Evolutionary conservation across 768 basidiomycete species (phyloP), one percentile per base, ranked within the genome.

Genomic region (Clathrus columnatus): DNA sequence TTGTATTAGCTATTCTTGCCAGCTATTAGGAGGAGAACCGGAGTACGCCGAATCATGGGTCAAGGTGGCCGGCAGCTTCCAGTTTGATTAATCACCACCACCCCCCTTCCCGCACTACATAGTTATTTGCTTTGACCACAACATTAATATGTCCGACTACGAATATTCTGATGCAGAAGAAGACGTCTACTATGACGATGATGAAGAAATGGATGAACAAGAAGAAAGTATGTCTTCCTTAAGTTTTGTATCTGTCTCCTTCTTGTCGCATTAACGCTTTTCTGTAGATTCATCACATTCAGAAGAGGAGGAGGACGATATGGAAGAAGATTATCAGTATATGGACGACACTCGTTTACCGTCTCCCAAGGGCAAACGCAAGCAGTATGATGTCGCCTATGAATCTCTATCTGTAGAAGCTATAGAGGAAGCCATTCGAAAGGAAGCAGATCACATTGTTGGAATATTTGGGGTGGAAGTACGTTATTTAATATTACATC

Each of bases 401-500:
- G 82, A 87, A 56, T 78, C 85, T 11, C 79, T 94, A 50, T 80
- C 78, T 54, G 82, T 89, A 64, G 62, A 70, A 5, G 81, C 83
- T 21, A 82, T 99, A 51, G 84, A 88, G 74, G 80, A 77, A 60
- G 79, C 83, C 61, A 91, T 96, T 81, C 72, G 75, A 57, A 67
- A 72, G 51, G 90, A 94, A 63, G 74, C 92, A 44, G 87, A 89
- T n/a, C 83, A 93, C 68, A 87, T 97, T 58, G 80, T 83, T 62
- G 83, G 84, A 20, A 85, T 98, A 60, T 83, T 94, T 28, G 90
- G 91, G 24, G 84, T 94, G 49, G 87, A 95, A 58, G 93, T 94
- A 65, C 68, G 91, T 80, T 49, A 26, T 32, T 49, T 32, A 52
- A n/a, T 29, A 50, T 51, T 41, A 49, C 44, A 32, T 50, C 23